These are phyloP conservation scores for Hymenoscyphus albidus DNA, from an alignment of 2,329 filamentous ascomycete species.

Conservation along the genomic window DNA sequence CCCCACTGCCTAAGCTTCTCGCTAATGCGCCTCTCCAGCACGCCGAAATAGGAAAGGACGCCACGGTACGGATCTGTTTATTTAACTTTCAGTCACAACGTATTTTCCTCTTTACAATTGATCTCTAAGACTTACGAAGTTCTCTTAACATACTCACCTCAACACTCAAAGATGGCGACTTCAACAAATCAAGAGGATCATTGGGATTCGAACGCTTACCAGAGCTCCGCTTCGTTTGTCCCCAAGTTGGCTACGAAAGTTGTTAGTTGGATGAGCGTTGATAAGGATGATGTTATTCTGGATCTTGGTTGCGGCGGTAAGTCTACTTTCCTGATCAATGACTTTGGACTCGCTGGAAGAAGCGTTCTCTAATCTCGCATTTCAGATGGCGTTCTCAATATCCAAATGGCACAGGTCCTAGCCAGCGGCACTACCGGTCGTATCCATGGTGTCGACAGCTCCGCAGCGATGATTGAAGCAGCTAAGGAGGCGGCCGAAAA, in stretches of 20 bases:
- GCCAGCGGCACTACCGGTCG: conserved; percentile 42
- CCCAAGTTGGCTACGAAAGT: conserved; percentile 58
- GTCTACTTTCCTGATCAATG: conserved; percentile 19
- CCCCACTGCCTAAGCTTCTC: too few relatives aligned
- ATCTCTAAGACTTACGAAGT: not conserved
- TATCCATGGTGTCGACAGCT: conserved; percentile 57
- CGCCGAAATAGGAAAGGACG: too few relatives aligned
- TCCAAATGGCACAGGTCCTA: conserved; percentile 48
- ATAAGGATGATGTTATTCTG: conserved; percentile 54
- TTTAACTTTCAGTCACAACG: too few relatives aligned
- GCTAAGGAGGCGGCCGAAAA: conserved; percentile 42
- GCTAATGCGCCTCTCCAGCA: too few relatives aligned
- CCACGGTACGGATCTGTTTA: too few relatives aligned
- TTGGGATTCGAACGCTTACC: conserved; percentile 48
- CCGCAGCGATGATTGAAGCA: conserved; percentile 51
- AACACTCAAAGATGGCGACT: not conserved
- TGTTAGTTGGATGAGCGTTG: conserved; percentile 54
- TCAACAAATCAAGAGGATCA: conserved; percentile 33
- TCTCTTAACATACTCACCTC: not conserved
- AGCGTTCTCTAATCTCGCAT: not conserved
- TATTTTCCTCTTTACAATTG: not conserved
- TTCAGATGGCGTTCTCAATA: conserved; percentile 54
- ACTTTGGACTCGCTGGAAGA: too few relatives aligned
- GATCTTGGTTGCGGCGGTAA: conserved; percentile 62
- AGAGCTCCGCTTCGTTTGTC: conserved; percentile 59